Base-by-base conservation (phyloP, 2,329 filamentous ascomycete genomes). In the Plenodomus tracheiphilus region DNA sequence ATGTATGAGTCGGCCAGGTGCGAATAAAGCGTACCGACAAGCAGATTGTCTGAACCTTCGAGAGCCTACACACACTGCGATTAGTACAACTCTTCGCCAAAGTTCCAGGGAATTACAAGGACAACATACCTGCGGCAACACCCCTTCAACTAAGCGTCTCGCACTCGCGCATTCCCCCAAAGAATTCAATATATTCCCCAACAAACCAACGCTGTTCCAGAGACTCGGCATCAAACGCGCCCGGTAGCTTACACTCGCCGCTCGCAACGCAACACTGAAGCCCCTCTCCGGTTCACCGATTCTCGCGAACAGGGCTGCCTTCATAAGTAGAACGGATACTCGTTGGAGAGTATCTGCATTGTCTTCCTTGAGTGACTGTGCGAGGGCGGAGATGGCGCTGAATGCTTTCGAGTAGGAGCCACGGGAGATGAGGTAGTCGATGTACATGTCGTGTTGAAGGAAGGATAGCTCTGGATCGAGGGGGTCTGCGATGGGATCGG, bases 1-100 rank as follows among this genome's bases (percentile, higher is more conserved):
- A 96, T 88, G 59, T 86, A 83, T 0, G 89, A 86, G 66, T 96
- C 91, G 0, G 84, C 88, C 2, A 95, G 80, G 18, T 84, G 72
- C 1, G 82, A 81, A 69, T 92, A 93, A 16, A 91, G 79, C 18
- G 77, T 79, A 0, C 85, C 91, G 0, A 81, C 79, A 13, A 90
- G 76, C 39, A 77, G 77, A 1, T 79, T 76, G 39, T 87, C 83
- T 43, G 85, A 83, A 42, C 83, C 84, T 70, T 95, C 90, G 1
- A 95, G 77, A 5, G 74, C 71, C 70, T 75, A 21, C 10, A 7
- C 16, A n/a, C 8, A 28, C 37, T 13, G 19, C n/a, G n/a, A n/a
- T 49, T 39, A 54, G 43, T 38, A 39, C 32, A 13, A 18, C 50
- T 17, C 8, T 18, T n/a, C 37, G 32, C n/a, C 2, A 36, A 15